Evolutionary conservation across 495 filamentous ascomycete genomes (phyloP).

Genomic region (Schizothecium vesticola): DNA sequence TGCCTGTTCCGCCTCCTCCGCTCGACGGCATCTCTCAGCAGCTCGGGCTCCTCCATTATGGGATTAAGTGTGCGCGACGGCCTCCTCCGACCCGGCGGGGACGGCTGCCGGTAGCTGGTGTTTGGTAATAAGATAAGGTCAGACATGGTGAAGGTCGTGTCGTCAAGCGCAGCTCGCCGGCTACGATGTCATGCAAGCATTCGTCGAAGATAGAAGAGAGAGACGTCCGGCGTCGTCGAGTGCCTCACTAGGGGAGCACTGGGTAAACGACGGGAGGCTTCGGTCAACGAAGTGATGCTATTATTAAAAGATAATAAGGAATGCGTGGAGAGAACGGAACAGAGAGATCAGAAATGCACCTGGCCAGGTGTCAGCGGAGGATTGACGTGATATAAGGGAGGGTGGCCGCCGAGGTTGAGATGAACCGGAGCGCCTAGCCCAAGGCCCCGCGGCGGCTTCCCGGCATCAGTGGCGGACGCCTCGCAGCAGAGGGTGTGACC

Average conservation of each 20-base stretch:
- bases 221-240: constrained; percentile 42
- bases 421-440: constrained; percentile 28
- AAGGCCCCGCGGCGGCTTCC: constrained; percentile 8
- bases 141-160: constrained; percentile 43
- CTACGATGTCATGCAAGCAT: constrained; percentile 16
- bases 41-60: constrained; percentile 67
- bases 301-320: constrained; percentile 23
- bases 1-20: constrained; percentile 33
- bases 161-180: constrained; percentile 19
- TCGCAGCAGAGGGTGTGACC: constrained; percentile 7
- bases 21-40: constrained; percentile 17
- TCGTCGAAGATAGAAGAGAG: constrained; percentile 14
- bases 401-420: constrained; percentile 4
- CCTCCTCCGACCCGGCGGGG: constrained; percentile 63
- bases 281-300: constrained; percentile 48
- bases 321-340: constrained; percentile 29
- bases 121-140: constrained; percentile 52
- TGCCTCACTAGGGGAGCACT: constrained; percentile 24
- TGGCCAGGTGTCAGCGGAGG: constrained; percentile 20
- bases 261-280: constrained; percentile 40
- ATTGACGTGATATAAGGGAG: constrained; percentile 26
- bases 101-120: constrained; percentile 56
- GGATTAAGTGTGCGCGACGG: constrained; percentile 68
- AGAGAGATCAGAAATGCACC: constrained; percentile 19
- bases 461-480: constrained; percentile 6